Percentiles rank a stretch among this genome's conserved stretches.
Conservation (phyloP, 257 asterid species). For the Lantana camara region DNA sequence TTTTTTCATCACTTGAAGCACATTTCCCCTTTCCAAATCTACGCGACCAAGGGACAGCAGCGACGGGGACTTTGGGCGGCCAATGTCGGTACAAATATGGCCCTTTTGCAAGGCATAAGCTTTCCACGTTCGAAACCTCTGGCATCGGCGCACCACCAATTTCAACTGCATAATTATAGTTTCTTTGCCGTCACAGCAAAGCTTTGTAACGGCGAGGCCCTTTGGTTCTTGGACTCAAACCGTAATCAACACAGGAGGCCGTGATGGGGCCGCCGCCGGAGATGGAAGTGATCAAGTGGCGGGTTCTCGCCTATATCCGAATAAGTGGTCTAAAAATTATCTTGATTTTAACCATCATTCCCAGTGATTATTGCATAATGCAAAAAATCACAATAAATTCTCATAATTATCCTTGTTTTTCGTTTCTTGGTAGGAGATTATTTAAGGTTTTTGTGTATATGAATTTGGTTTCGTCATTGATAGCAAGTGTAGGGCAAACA, state of each 20-base stretch:
- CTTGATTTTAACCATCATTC: conserved; percentile 37
- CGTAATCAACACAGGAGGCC: conserved; percentile 24
- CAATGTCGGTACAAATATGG: conserved; percentile 24
- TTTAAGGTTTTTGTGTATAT: no score
- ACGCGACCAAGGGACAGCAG: no score
- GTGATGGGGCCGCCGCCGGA: conserved; percentile 17
- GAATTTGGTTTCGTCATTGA: not conserved
- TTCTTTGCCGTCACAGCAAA: conserved; percentile 27
- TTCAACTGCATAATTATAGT: conserved; percentile 8
- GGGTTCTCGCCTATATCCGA: conserved; percentile 40
- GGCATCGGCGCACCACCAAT: conserved; percentile 11
- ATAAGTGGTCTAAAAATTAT: conserved; percentile 36
- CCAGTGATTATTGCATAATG: conserved; percentile 14
- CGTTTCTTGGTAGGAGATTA: not conserved
- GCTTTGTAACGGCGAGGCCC: conserved; percentile 28
- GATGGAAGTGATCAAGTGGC: conserved; percentile 25
- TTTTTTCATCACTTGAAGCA: no score
- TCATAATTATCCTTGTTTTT: not conserved
- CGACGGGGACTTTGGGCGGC: not conserved
- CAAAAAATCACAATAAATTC: not conserved
- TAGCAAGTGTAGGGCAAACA: no score
- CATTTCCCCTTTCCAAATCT: no score
- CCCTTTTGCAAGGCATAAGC: conserved; percentile 30
- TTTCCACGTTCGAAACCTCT: conserved; percentile 6
- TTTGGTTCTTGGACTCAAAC: conserved; percentile 43